Conservation (phyloP, 495 filamentous ascomycete species). For the Neurospora sp. region DNA sequence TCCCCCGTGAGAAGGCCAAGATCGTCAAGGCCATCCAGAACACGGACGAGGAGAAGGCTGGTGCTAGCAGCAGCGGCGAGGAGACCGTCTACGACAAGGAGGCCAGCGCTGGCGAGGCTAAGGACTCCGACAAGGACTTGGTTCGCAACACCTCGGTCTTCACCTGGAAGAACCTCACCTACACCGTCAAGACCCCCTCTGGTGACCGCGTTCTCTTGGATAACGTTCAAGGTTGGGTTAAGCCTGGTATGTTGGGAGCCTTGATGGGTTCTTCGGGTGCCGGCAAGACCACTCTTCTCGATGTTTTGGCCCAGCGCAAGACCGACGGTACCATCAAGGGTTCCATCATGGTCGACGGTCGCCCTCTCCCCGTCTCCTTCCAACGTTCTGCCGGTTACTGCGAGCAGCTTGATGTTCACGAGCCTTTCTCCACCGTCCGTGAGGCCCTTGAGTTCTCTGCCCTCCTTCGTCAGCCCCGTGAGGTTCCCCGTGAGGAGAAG, state of each 20-base stretch:
- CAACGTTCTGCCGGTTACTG: slow-evolving; percentile 78
- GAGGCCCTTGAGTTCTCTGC: slow-evolving; percentile 74
- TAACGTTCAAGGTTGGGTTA: slow-evolving; percentile 63
- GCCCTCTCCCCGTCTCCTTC: slow-evolving; percentile 59
- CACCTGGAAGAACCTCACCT: slow-evolving; percentile 50
- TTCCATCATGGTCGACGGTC: slow-evolving; percentile 69
- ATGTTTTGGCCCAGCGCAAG: slow-evolving; percentile 66
- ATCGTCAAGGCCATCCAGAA: slow-evolving; percentile 13
- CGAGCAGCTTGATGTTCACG: slow-evolving; percentile 77
- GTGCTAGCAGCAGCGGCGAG: slow-evolving; percentile 6
- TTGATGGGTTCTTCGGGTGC: slow-evolving; percentile 78
- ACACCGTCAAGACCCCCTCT: slow-evolving; percentile 53
- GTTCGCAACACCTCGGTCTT: slow-evolving; percentile 44
- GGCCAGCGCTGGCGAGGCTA: neutral
- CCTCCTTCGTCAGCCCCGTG: slow-evolving; percentile 63
- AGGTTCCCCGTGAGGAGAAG: slow-evolving; percentile 56
- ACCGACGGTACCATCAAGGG: slow-evolving; percentile 59
- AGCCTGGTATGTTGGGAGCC: slow-evolving; percentile 69
- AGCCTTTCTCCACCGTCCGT: slow-evolving; percentile 68
- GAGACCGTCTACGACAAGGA: slow-evolving; percentile 29
- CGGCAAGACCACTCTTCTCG: slow-evolving; percentile 58
- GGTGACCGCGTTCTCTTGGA: slow-evolving; percentile 53
- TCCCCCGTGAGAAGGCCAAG: slow-evolving; percentile 27
- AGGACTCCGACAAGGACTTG: slow-evolving; percentile 27
- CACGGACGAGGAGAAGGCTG: slow-evolving; percentile 32